Evolutionary conservation across 148 eudicot species (phyloP), one percentile per base, ranked within the genome.

Genomic region (Rhododendron ovatum): DNA sequence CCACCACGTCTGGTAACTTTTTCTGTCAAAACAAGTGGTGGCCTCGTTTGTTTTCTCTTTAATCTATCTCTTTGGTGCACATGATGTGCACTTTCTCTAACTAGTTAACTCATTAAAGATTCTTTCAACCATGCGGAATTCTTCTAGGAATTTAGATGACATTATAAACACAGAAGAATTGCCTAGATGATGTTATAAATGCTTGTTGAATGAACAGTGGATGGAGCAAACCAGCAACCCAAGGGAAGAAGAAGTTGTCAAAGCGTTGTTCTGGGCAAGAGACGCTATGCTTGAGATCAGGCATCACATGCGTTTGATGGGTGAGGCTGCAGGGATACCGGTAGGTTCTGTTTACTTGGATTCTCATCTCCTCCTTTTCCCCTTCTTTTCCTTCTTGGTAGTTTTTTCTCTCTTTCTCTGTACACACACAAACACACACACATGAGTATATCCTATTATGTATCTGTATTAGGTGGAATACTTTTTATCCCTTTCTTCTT

Each of bases 301-400:
- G 91, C 59, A 81, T 91, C 92, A 88, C 86, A 94, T 97, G 99
- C 95, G 93, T 82, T 89, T 86, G 84, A 97, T 97, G 99, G 99
- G 99, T 78, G 94, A 94, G 88, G 95, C 95, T 87, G 98, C 99
- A 47, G 96, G 98, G 79, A 92, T 95, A n/a, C 99, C 99, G 35
- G 99, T 97, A 89, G 43, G 91, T 88, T 89, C 78, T 89, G 77
- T 75, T 65, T 45, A 71, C 28, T 57, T 4, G 26, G 63, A 82
- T 61, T 28, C 53, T 79, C 39, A 17, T 20, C 55, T 65, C 35
- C 82, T 10, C 50, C 71, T 61, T 61, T 61, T 41, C 57, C 7
- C 69, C 26, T 59, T 59, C 6, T 59, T 59, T 59, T 41, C 45
- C 45, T 41, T 41, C 45, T 41, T 41, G 45, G 45, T 41, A 41